These are phyloP conservation scores for Aspergillus proliferans DNA, from an alignment of 2,329 filamentous ascomycete species.

Conservation along the genomic window DNA sequence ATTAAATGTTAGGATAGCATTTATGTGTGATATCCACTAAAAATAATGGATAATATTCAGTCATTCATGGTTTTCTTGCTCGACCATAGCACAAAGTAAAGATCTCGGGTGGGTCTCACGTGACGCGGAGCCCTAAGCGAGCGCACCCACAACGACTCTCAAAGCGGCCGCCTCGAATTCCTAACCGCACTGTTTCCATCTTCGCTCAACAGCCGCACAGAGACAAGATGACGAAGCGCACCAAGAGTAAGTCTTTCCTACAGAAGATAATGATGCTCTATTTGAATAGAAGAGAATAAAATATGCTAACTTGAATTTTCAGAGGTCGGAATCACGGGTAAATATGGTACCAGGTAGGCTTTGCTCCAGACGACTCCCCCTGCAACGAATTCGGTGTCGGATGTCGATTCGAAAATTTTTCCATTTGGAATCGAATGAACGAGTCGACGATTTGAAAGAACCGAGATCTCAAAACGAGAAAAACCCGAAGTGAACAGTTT, in stretches of 20 bases:
- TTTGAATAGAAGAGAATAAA: neutral
- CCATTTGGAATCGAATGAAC: conserved; percentile 7
- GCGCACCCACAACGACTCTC: conserved; percentile 31
- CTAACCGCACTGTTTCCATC: conserved; percentile 29
- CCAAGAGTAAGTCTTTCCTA: conserved; percentile 57
- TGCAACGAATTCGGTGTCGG: conserved; percentile 8
- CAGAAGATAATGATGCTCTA: neutral
- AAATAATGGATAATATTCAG: too few relatives aligned
- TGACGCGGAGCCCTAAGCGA: conserved; percentile 35
- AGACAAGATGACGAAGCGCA: conserved; percentile 87
- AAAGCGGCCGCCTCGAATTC: conserved; percentile 29
- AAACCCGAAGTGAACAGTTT: conserved; percentile 3
- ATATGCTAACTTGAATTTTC: conserved; percentile 24
- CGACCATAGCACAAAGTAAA: conserved; percentile 3
- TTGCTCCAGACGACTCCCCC: conserved; percentile 13
- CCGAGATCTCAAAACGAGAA: conserved; percentile 14
- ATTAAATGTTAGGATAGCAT: too few relatives aligned
- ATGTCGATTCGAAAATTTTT: conserved; percentile 5
- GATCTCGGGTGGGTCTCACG: conserved; percentile 13
- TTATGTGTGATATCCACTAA: too few relatives aligned
- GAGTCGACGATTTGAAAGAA: conserved; percentile 4
- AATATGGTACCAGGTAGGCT: conserved; percentile 92
- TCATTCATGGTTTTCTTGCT: too few relatives aligned
- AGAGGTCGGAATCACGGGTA: conserved; percentile 96
- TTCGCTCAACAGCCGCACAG: conserved; percentile 30